Evolutionary conservation across 2,329 filamentous ascomycete genomes (phyloP).

Genomic region (Hymenoscyphus fructigenus): DNA sequence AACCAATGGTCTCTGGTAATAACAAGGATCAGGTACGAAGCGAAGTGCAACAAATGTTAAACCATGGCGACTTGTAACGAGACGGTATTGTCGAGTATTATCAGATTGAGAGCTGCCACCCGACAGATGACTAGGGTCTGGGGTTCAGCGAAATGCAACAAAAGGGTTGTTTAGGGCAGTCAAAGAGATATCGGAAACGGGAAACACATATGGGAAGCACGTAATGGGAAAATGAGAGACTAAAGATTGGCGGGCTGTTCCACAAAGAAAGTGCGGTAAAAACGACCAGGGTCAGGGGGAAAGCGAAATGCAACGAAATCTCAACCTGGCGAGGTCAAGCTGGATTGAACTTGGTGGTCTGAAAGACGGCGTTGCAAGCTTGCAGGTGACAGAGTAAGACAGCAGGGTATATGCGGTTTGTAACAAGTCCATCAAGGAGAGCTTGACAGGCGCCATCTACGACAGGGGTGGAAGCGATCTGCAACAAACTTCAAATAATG

Average conservation of each 20-base stretch:
- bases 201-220: no score
- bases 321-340: neutral
- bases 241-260: neutral
- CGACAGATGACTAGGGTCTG: neutral
- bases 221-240: neutral
- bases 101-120: neutral
- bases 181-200: no score
- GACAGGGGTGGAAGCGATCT: neutral
- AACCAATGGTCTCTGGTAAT: neutral
- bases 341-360: neutral
- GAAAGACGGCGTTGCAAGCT: neutral
- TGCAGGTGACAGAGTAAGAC: neutral
- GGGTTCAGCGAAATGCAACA: neutral
- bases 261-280: neutral
- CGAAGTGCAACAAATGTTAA: constrained; percentile 5
- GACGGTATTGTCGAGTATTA: neutral
- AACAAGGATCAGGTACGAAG: neutral
- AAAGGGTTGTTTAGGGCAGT: neutral
- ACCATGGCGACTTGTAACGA: neutral
- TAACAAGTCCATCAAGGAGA: neutral
- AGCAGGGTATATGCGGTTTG: neutral
- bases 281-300: neutral
- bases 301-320: neutral
- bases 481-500: neutral
- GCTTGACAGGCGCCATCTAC: neutral